These are phyloP conservation scores for Backusella australiensis DNA, from an alignment of 192 early-diverging fungal genomes.

Conservation along the genomic window DNA sequence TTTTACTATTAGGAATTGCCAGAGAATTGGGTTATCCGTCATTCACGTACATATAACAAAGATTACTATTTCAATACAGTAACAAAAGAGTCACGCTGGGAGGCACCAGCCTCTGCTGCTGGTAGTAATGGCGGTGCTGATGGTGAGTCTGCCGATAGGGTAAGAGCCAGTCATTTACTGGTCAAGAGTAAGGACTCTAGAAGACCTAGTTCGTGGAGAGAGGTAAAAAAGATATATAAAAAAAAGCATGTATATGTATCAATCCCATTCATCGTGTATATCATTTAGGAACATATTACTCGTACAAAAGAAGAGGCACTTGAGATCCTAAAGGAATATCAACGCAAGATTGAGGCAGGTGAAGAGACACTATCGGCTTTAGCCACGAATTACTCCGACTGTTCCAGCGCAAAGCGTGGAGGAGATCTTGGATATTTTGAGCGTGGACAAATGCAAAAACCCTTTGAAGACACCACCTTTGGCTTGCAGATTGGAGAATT, in stretches of 20 bases:
- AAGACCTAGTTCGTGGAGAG: conserved; percentile 87
- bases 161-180: conserved; percentile 87
- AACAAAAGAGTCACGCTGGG: conserved; percentile 75
- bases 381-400: conserved; percentile 83
- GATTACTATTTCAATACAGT: conserved; percentile 78
- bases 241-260: too few species aligned
- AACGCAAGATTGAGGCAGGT: conserved; percentile 60
- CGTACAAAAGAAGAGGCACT: conserved; percentile 89
- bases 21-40: conserved; percentile 68
- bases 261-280: too few species aligned
- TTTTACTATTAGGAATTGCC: conserved; percentile 45
- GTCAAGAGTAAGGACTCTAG: conserved; percentile 88
- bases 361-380: conserved; percentile 65
- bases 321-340: conserved; percentile 62
- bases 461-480: conserved; percentile 90
- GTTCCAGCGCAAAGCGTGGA: conserved; percentile 82
- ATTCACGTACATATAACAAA: conserved; percentile 62
- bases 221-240: conserved; percentile 45
- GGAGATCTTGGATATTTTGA: conserved; percentile 92
- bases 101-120: conserved; percentile 47
- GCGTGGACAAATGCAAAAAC: conserved; percentile 85
- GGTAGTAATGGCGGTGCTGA: conserved; percentile 29
- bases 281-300: conserved; percentile 71
- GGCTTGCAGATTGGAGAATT: conserved; percentile 82
- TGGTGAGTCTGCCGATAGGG: conserved; percentile 30